These are phyloP conservation scores for Silene conica DNA, from an alignment of 148 eudicot genomes.

Conservation along the genomic window DNA sequence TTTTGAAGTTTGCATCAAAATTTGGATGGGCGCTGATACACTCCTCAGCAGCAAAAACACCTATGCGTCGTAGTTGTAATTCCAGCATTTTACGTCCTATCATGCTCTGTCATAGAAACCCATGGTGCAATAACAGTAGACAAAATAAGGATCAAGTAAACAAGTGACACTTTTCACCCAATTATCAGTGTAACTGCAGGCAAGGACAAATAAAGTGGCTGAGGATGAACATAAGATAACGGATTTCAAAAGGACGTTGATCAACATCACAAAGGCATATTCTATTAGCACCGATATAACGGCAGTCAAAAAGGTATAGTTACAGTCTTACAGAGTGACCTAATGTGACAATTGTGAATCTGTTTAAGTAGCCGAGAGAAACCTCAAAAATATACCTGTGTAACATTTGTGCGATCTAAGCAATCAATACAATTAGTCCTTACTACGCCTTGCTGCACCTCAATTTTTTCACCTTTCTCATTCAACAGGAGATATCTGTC, in stretches of 20 bases:
- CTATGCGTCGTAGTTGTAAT: constrained; percentile 73
- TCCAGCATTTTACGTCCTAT: constrained; percentile 92
- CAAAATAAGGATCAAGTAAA: not conserved
- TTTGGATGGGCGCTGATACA: constrained; percentile 68
- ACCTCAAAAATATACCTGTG: constrained; percentile 50
- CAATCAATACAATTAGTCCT: constrained; percentile 96
- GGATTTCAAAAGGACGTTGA: not conserved
- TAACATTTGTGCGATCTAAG: constrained; percentile 97
- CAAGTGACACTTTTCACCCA: constrained; percentile 8
- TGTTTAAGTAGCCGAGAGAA: not conserved
- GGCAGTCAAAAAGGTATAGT: not conserved
- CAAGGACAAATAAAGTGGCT: not conserved
- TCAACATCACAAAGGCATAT: not conserved
- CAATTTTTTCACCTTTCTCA: constrained; percentile 78
- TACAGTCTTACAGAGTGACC: not conserved
- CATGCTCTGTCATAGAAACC: constrained; percentile 65
- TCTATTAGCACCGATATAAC: not conserved
- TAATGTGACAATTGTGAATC: not conserved
- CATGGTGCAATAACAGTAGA: not conserved
- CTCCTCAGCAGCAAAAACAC: constrained; percentile 80
- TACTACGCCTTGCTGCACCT: constrained; percentile 78
- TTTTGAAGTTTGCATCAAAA: constrained; percentile 77
- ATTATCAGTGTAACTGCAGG: not conserved
- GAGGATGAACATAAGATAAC: too few relatives aligned
- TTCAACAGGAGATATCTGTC: constrained; percentile 78